phyloP scores from a whole-genome alignment of 179 eudicot genomes.

The Heliamphora pulchella region DNA sequence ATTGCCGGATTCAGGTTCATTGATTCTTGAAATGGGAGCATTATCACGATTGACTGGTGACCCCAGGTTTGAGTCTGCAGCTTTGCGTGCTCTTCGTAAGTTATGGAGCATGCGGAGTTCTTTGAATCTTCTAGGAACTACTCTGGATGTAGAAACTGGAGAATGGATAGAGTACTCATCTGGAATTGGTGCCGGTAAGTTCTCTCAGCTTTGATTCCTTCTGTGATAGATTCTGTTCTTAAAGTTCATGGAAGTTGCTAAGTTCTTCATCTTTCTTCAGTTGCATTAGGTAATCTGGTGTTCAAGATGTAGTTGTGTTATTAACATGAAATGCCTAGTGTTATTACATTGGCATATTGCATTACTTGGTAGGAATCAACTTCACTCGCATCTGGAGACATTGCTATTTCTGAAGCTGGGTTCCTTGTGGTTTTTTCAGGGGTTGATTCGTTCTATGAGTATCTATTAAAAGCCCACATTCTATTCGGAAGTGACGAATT shows the following conservation, averaged over 20 bases:
- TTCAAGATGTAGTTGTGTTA: background rate
- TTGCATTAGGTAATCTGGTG: constrained; percentile 1
- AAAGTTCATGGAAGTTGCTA: background rate
- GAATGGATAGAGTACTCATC: constrained; percentile 87
- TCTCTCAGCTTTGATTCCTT: constrained; percentile 9
- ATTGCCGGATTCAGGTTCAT: constrained; percentile 53
- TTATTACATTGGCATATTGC: background rate
- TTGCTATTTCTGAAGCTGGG: constrained; percentile 14
- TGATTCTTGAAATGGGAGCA: constrained; percentile 97
- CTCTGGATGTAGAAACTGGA: constrained; percentile 81
- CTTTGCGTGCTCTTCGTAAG: constrained; percentile 79
- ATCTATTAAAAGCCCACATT: constrained; percentile 80
- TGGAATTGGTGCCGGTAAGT: constrained; percentile 93
- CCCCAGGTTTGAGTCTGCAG: constrained; percentile 70
- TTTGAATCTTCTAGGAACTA: constrained; percentile 87
- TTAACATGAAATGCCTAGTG: background rate
- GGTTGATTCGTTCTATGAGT: constrained; percentile 94
- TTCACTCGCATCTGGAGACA: background rate
- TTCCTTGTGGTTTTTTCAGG: constrained; percentile 36
- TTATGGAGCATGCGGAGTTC: constrained; percentile 97
- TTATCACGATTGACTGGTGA: constrained; percentile 87
- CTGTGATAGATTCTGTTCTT: background rate
- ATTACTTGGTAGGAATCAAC: background rate
- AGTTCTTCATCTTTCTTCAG: constrained; percentile 3
- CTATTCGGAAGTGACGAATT: constrained; percentile 87